phyloP scores from a whole-genome alignment of 140 eudicot genomes.

The Artemisia princeps region DNA sequence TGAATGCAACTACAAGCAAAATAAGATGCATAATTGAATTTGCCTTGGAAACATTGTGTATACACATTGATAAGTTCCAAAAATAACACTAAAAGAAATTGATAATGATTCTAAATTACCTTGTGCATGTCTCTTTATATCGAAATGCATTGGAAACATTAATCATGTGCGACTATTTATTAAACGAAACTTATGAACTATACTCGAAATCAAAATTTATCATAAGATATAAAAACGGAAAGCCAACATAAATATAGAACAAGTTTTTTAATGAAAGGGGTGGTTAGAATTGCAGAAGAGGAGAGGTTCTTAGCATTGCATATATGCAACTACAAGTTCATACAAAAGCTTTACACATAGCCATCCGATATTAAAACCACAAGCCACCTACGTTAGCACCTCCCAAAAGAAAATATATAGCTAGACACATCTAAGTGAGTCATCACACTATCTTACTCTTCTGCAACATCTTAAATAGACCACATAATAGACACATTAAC shows the following conservation, averaged over 20 bases:
- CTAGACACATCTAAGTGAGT: conserved; percentile 15
- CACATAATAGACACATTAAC: conserved; percentile 14
- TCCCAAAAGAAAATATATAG: conserved; percentile 28
- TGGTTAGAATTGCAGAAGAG: not conserved
- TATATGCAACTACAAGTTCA: conserved; percentile 14
- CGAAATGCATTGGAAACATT: too few relatives aligned
- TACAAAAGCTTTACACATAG: conserved; percentile 24
- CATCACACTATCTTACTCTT: conserved; percentile 2
- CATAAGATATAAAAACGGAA: too few relatives aligned
- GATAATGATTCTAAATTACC: too few relatives aligned
- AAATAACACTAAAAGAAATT: too few relatives aligned
- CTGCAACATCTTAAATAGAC: conserved; percentile 3
- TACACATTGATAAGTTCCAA: not conserved
- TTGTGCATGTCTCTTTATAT: too few relatives aligned
- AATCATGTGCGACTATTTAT: too few relatives aligned
- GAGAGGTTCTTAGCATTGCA: conserved; percentile 19
- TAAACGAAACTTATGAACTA: too few relatives aligned
- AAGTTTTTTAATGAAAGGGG: not conserved
- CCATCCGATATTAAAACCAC: conserved; percentile 19
- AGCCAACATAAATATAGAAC: too few relatives aligned
- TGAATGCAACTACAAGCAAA: conserved; percentile 29
- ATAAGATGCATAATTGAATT: not conserved
- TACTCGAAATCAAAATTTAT: too few relatives aligned
- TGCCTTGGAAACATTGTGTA: conserved; percentile 8
- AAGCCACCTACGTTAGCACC: conserved; percentile 26